Evolutionary conservation across 768 basidiomycete species (phyloP).

Genomic region (Suillus paluster): DNA sequence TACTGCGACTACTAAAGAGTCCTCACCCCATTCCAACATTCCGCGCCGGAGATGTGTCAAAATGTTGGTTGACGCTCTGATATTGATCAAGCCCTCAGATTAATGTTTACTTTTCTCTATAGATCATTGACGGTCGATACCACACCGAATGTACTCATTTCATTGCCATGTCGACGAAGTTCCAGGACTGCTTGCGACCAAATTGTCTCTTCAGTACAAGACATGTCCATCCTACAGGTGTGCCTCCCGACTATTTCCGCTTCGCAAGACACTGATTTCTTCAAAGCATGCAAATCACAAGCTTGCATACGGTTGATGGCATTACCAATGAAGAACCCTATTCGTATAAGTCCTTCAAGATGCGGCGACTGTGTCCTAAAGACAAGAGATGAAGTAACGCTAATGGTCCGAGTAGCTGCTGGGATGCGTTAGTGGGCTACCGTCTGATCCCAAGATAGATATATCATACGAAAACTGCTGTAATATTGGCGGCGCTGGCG

Average conservation of each 20-base stretch:
- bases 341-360: conserved; percentile 63
- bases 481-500: conserved; percentile 29
- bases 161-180: conserved; percentile 67
- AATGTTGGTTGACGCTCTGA: conserved; percentile 53
- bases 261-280: neutral
- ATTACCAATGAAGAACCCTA: conserved; percentile 69
- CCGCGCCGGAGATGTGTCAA: conserved; percentile 60
- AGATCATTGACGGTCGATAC: conserved; percentile 81
- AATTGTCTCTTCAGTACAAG: conserved; percentile 75
- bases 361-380: conserved; percentile 42
- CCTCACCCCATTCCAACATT: conserved; percentile 15
- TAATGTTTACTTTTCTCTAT: conserved; percentile 11
- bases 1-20: neutral
- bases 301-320: conserved; percentile 69
- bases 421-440: conserved; percentile 12
- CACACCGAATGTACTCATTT: conserved; percentile 75
- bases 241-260: conserved; percentile 14
- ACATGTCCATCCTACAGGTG: conserved; percentile 62
- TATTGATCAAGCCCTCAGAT: conserved; percentile 8
- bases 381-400: conserved; percentile 22
- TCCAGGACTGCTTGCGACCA: conserved; percentile 64
- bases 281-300: conserved; percentile 56
- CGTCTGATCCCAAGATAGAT: conserved; percentile 1
- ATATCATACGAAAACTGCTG: conserved; percentile 2
- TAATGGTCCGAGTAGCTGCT: neutral